These are phyloP conservation scores for Colletotrichum melonis DNA, from an alignment of 2,329 filamentous ascomycete species.

Conservation along the genomic window DNA sequence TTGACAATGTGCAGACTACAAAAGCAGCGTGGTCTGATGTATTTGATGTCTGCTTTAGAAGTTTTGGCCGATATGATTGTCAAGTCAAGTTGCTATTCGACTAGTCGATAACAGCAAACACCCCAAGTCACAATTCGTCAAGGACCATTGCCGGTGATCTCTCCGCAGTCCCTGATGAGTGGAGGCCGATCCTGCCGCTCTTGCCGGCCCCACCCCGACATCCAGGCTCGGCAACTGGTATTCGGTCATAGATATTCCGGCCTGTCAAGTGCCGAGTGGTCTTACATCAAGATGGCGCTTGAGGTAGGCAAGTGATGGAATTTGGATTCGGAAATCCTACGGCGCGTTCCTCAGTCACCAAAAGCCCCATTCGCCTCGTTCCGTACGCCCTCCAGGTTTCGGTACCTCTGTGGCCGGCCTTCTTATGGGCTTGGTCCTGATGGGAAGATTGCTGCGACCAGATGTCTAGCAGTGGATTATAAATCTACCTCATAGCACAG, in stretches of 20 bases:
- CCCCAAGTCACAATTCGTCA: not conserved
- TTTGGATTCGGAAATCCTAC: no score
- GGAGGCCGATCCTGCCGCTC: not conserved
- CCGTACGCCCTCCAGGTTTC: no score
- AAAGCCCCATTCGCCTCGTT: no score
- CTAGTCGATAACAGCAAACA: not conserved
- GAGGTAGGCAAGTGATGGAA: not conserved
- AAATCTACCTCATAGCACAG: not conserved
- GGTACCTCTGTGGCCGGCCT: no score
- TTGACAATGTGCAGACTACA: not conserved
- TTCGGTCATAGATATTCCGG: not conserved
- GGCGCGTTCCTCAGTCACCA: no score
- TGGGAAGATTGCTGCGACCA: no score
- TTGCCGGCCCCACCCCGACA: not conserved
- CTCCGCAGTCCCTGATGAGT: not conserved
- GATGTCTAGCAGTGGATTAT: no score
- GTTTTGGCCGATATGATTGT: not conserved
- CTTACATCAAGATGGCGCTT: not conserved
- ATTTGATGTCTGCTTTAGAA: not conserved
- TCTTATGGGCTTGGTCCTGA: no score
- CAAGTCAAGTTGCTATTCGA: not conserved
- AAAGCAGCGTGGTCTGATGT: not conserved
- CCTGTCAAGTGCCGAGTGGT: not conserved
- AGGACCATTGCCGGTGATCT: not conserved
- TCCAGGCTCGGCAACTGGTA: not conserved